Percentiles rank a stretch among this genome's conserved stretches.
These are phyloP conservation scores for Hypoxylon sp. DNA, from an alignment of 2,329 filamentous ascomycete genomes.

Conservation along the genomic window DNA sequence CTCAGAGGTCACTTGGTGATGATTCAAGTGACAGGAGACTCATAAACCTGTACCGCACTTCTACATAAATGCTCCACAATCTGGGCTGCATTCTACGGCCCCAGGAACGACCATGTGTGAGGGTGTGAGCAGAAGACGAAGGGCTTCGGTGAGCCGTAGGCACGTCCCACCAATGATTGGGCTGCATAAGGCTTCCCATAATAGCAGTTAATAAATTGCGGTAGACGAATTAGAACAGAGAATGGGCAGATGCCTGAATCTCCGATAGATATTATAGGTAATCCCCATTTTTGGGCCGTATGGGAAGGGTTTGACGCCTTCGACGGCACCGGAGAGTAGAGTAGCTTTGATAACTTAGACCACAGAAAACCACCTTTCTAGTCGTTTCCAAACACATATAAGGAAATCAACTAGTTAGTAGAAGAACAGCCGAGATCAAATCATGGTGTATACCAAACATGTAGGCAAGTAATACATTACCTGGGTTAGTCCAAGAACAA, in stretches of 20 bases:
- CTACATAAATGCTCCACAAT: slow-evolving; percentile 33
- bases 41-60: slow-evolving; percentile 24
- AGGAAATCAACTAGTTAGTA: slow-evolving; percentile 4
- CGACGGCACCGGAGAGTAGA: slow-evolving; percentile 15
- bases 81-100: slow-evolving; percentile 35
- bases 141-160: slow-evolving; percentile 35
- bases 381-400: slow-evolving; percentile 5
- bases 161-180: slow-evolving; percentile 28
- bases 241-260: slow-evolving; percentile 11
- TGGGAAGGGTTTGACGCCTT: slow-evolving; percentile 21
- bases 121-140: slow-evolving; percentile 32
- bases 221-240: slow-evolving; percentile 23
- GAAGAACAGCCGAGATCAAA: slow-evolving; percentile 12
- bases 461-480: slow-evolving; percentile 9
- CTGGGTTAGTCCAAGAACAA: slow-evolving; percentile 3
- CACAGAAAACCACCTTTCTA: slow-evolving; percentile 4
- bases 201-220: slow-evolving; percentile 18
- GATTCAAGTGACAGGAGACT: slow-evolving; percentile 19
- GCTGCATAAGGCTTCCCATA: slow-evolving; percentile 19
- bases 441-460: slow-evolving; percentile 6
- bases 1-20: slow-evolving; percentile 22
- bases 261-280: slow-evolving; percentile 12
- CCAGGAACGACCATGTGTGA: slow-evolving; percentile 33
- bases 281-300: slow-evolving; percentile 7
- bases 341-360: slow-evolving; percentile 14